Base-by-base conservation (phyloP, 1,284 basidiomycete genomes). In the Tilletia caries region DNA sequence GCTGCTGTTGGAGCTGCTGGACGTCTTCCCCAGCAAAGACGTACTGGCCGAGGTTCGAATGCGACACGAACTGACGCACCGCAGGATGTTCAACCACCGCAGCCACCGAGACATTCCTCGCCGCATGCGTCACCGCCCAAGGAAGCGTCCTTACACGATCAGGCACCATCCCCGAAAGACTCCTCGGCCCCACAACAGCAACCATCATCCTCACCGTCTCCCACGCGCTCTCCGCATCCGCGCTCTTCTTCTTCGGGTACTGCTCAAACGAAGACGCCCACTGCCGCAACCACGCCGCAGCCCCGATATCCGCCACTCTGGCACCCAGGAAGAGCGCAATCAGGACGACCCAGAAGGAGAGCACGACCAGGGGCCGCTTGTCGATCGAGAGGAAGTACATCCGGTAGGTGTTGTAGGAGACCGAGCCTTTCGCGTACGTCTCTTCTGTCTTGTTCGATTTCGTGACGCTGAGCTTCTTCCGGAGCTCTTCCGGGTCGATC, bases 271-370 rank as follows among this genome's bases (percentile, higher is more conserved):
- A 78, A 10, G 70, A 68, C 20, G 81, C 81, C 81, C 81, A 83
- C 62, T 71, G 65, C 54, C 78, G 76, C n/a, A 83, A 72, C 81
- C 80, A 82, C 0, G 79, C 79, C 15, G 79, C 76, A 3, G 73
- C 75, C 20, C 72, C 70, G 43, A 83, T 75, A 48, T 83, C 80
- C 34, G 75, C 71, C 20, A 64, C 43, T 33, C 80, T 73, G 44
- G 76, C 75, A 1, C 70, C 65, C 12, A 80, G 64, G 73, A 80
- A 83, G 41, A 80, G 66, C 29, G 72, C 44, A 34, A 80, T 27
- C 1, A 79, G 69, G 54, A 70, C 65, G 41, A 68, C 43, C 81
- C 81, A 83, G n/a, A 78, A 70, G 2, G 77, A 33, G 18, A 73
- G 34, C 2, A 76, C 74, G 29, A 75, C 65, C 3, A 68, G 58